These are phyloP conservation scores for Scheffersomyces lignicola DNA, from an alignment of 1,139 yeast species.

Conservation along the genomic window DNA sequence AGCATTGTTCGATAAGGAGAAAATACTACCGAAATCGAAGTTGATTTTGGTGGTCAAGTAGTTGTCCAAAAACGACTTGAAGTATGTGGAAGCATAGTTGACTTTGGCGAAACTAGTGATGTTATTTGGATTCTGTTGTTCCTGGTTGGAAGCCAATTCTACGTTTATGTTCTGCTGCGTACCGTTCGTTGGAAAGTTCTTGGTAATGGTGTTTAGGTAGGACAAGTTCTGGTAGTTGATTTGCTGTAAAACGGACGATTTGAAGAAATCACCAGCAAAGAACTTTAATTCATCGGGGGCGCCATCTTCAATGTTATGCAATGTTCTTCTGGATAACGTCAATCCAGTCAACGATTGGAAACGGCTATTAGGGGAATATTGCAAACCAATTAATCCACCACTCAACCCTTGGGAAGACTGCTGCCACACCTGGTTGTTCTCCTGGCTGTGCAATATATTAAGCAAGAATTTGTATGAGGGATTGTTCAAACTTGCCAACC, in stretches of 20 bases:
- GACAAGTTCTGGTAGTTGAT: constrained; percentile 22
- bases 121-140: constrained; percentile 22
- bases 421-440: constrained; percentile 44
- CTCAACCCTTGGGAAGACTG: constrained; percentile 30
- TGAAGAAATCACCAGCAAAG: constrained; percentile 36
- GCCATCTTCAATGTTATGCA: constrained; percentile 43
- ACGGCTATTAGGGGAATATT: constrained; percentile 20
- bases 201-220: constrained; percentile 24
- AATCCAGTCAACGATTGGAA: constrained; percentile 38
- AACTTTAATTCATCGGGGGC: constrained; percentile 34
- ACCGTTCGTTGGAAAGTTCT: constrained; percentile 36
- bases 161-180: constrained; percentile 18
- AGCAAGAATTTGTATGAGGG: constrained; percentile 42
- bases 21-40: constrained; percentile 38
- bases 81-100: constrained; percentile 27
- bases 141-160: constrained; percentile 37
- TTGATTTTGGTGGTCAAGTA: constrained; percentile 37
- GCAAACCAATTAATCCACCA: constrained; percentile 49
- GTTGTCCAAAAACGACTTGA: constrained; percentile 39
- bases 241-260: constrained; percentile 34
- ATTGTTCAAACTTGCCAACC: constrained; percentile 38
- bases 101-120: constrained; percentile 29
- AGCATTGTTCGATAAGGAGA: constrained; percentile 19
- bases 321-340: constrained; percentile 39
- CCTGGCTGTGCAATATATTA: constrained; percentile 35